Conservation (phyloP, 805 yeast species). For the Ogataea ganodermae region DNA sequence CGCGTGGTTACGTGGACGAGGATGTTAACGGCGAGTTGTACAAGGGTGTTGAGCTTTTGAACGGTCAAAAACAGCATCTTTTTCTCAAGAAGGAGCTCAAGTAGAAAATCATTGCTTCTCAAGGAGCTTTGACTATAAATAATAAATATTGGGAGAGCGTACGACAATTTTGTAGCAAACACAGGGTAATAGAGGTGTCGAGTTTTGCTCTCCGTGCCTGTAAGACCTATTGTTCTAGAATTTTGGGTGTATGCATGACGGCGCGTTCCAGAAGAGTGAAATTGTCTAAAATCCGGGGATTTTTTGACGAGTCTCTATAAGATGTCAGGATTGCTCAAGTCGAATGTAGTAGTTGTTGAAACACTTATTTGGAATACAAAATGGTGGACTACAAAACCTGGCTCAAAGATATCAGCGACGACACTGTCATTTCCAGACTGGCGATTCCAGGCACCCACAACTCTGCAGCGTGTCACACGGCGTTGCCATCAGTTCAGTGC, state of each 20-base stretch:
- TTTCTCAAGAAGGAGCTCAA: conserved; percentile 11
- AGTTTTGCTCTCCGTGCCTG: not conserved
- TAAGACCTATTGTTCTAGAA: not conserved
- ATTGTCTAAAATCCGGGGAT: conserved; percentile 1
- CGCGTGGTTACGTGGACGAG: conserved; percentile 24
- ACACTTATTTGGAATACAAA: too few species aligned
- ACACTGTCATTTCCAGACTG: conserved; percentile 51
- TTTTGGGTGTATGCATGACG: not conserved
- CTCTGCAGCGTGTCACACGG: conserved; percentile 68
- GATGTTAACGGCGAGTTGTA: conserved; percentile 23
- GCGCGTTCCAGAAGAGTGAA: conserved; percentile 4
- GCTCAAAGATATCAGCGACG: conserved; percentile 56
- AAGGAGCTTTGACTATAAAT: too few species aligned
- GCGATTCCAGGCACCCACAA: conserved; percentile 87
- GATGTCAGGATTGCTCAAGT: not conserved
- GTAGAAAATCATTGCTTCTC: not conserved
- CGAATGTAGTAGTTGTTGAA: not conserved
- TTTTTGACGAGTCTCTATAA: too few species aligned
- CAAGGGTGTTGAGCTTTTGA: conserved; percentile 23
- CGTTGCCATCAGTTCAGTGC: conserved; percentile 77
- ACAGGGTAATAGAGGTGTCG: too few species aligned
- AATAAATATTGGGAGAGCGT: too few species aligned
- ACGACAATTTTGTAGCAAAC: too few species aligned
- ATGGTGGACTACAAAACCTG: conserved; percentile 40
- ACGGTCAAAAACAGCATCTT: not conserved